Base-by-base conservation (phyloP, 495 filamentous ascomycete genomes). In the Friedmanniomyces simplex region DNA sequence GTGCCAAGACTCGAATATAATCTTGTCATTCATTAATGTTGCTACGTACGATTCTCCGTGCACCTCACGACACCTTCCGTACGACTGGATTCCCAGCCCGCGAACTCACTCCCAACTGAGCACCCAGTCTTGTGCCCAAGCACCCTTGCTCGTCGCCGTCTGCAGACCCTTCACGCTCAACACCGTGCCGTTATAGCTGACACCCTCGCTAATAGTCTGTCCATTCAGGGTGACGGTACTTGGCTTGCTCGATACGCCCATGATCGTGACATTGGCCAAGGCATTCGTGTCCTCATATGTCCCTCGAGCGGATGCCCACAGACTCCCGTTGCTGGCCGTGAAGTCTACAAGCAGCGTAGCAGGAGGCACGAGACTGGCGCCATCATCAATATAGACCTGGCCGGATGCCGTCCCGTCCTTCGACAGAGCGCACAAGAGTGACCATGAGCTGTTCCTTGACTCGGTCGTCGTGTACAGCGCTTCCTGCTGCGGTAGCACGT, bases 401-500 rank as follows among this genome's bases (percentile, higher is more conserved):
- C 66, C 66, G 0, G 42, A 43, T 6, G 66, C 66, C 6, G 50
- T 22, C 8, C 64, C 64, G 13, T 58, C 51, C 3, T 36, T 37
- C 45, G 59, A 56, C 12, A 65, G 58, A 11, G 64, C 61, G 18
- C 36, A 26, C 11, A 68, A 13, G 22, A 68, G 49, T 13, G 43
- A 56, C 56, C 58, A 68, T 1, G 54, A 39, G 32, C 39, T 61
- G 28, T 59, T 59, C 12, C 66, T 52, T 3, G 43, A 57, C 47
- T 52, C 56, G 1, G 37, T 21, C 1, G 66, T 68, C 11, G 66
- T 68, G 39, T 66, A 62, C 12, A 56, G 54, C 16, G 64, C 43
- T 25, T 63, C 79, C 63, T 91, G 87, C 63, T 79, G 73, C 3
- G 89, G 85, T 2, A 93, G 64, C 6, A 93, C 71, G 47, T 75